Percentiles rank a stretch among this genome's conserved stretches.
Evolutionary conservation across 352 stramenopile genomes (phyloP).

Genomic region (Globisporangium viniferum): DNA sequence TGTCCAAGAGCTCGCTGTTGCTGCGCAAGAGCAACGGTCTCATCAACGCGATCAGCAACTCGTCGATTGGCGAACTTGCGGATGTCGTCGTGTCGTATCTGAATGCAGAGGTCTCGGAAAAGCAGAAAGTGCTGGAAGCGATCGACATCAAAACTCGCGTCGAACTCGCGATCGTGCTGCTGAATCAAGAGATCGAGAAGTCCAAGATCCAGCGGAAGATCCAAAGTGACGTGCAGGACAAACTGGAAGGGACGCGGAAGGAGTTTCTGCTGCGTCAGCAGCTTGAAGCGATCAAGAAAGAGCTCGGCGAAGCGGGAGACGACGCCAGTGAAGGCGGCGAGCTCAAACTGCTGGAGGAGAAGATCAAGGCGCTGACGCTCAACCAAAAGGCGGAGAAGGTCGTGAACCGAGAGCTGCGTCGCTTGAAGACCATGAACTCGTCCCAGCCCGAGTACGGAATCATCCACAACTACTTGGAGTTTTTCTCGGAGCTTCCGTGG

Average conservation of each 20-base stretch:
- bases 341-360: conserved; percentile 57
- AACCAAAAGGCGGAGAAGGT: conserved; percentile 57
- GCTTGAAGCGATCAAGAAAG: conserved; percentile 99
- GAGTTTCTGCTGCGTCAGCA: conserved; percentile 98
- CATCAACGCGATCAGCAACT: conserved; percentile 62
- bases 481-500: conserved; percentile 76
- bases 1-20: conserved; percentile 55
- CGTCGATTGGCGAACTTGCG: conserved; percentile 55
- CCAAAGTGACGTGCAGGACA: conserved; percentile 65
- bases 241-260: conserved; percentile 62
- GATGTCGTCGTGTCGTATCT: conserved; percentile 74
- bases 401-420: conserved; percentile 52
- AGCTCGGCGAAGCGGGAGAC: conserved; percentile 84
- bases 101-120: conserved; percentile 46
- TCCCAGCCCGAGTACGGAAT: conserved; percentile 78
- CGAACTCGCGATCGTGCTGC: conserved; percentile 41
- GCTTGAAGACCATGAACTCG: conserved; percentile 73
- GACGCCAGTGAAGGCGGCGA: conserved; percentile 41
- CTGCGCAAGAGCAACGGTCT: conserved; percentile 54
- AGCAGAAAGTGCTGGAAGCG: conserved; percentile 60
- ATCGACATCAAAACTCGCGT: conserved; percentile 40
- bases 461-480: conserved; percentile 81
- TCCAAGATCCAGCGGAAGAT: conserved; percentile 64
- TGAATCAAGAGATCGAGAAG: conserved; percentile 63
- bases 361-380: conserved; percentile 47